Conservation (phyloP, 2,329 filamentous ascomycete genomes). For the Colletotrichum sp. region DNA sequence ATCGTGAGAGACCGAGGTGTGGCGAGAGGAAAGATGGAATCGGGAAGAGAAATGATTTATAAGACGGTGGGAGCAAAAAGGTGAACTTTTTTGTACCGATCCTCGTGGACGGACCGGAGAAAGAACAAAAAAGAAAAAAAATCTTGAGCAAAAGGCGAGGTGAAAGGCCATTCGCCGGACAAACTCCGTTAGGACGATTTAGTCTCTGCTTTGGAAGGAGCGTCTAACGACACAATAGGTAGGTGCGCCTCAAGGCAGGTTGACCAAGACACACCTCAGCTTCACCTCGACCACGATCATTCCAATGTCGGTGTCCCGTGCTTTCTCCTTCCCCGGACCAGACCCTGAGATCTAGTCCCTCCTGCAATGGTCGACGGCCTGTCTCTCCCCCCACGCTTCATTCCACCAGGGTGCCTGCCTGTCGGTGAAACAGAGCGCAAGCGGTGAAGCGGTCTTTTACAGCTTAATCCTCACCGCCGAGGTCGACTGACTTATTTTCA, state of each 20-base stretch:
- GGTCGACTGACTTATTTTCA: neutral
- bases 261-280: neutral
- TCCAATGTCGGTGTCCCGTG: neutral
- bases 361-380: neutral
- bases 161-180: neutral
- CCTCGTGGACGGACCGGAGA: neutral
- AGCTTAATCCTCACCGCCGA: conserved; percentile 1
- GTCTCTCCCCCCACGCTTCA: conserved; percentile 3
- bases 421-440: conserved; percentile 18
- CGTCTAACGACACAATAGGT: neutral
- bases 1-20: neutral
- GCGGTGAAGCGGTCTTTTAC: conserved; percentile 11
- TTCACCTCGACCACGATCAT: neutral
- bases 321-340: neutral
- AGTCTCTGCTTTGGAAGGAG: neutral
- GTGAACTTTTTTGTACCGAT: neutral
- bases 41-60: neutral
- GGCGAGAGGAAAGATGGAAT: neutral
- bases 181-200: conserved; percentile 8
- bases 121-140: neutral
- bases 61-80: neutral
- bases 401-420: conserved; percentile 1
- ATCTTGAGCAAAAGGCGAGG: neutral
- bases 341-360: neutral
- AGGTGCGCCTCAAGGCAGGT: neutral